These are phyloP conservation scores for Trichosanthes truncata DNA, from an alignment of 306 rosid genomes.

Conservation along the genomic window DNA sequence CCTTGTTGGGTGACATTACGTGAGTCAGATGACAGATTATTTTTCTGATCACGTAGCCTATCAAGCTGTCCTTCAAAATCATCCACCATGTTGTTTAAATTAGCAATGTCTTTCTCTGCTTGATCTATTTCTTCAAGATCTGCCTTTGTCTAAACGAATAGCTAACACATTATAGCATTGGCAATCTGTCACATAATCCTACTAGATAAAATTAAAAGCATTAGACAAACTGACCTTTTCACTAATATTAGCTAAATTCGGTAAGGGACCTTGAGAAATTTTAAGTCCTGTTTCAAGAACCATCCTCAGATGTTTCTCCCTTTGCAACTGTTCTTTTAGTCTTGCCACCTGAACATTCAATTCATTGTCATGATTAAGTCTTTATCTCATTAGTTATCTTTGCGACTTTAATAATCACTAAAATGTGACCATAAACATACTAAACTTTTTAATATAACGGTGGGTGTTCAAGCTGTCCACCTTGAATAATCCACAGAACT, in stretches of 20 bases:
- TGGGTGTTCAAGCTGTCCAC: neutral
- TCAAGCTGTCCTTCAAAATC: slow-evolving; percentile 53
- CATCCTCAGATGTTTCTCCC: slow-evolving; percentile 49
- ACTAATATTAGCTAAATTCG: slow-evolving; percentile 30
- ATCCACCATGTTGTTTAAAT: slow-evolving; percentile 44
- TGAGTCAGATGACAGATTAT: slow-evolving; percentile 15
- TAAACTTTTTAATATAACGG: neutral
- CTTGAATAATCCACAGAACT: neutral
- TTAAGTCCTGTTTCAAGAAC: slow-evolving; percentile 55
- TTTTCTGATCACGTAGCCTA: slow-evolving; percentile 26
- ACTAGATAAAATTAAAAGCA: neutral
- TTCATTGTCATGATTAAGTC: neutral
- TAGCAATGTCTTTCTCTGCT: slow-evolving; percentile 44
- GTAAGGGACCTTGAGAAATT: slow-evolving; percentile 23
- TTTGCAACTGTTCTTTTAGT: slow-evolving; percentile 58
- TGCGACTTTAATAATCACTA: neutral
- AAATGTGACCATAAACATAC: neutral
- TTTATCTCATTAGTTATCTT: neutral
- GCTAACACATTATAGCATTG: slow-evolving; percentile 16
- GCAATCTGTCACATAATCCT: slow-evolving; percentile 1
- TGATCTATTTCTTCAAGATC: slow-evolving; percentile 57
- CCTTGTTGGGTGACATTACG: slow-evolving; percentile 13
- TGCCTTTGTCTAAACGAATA: slow-evolving; percentile 39
- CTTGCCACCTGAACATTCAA: slow-evolving; percentile 47
- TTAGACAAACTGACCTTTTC: slow-evolving; percentile 32